A percentile compares a stretch with the other conserved stretches of the same genome.
Evolutionary conservation across 768 basidiomycete genomes (phyloP).

Genomic region (Lentinula sp.): DNA sequence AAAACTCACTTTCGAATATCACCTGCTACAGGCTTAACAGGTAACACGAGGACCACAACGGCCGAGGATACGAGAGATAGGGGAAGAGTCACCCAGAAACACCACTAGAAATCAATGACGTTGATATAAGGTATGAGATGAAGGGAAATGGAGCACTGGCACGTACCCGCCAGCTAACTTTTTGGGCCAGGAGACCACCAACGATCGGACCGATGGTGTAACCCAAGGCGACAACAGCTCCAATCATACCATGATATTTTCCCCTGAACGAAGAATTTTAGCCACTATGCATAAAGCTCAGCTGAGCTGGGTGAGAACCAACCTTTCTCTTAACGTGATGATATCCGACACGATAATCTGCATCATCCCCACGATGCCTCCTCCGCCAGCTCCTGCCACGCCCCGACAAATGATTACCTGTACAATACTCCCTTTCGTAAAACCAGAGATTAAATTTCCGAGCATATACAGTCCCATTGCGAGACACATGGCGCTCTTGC

Average conservation of each 20-base stretch:
- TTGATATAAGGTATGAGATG: neutral
- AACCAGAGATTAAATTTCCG: constrained; percentile 59
- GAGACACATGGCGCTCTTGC: constrained; percentile 49
- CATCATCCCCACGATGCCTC: constrained; percentile 61
- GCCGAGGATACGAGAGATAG: constrained; percentile 45
- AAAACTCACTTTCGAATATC: constrained; percentile 39
- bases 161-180: constrained; percentile 52
- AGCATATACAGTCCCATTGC: constrained; percentile 58
- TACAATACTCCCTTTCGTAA: constrained; percentile 50
- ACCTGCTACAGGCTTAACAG: constrained; percentile 61
- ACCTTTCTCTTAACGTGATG: constrained; percentile 66
- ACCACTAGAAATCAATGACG: constrained; percentile 42
- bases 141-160: neutral
- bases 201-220: constrained; percentile 64
- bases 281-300: neutral
- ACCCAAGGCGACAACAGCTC: constrained; percentile 48
- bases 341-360: constrained; percentile 74
- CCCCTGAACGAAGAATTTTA: constrained; percentile 33
- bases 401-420: constrained; percentile 67
- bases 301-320: neutral
- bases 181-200: constrained; percentile 59
- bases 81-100: constrained; percentile 70
- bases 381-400: constrained; percentile 65
- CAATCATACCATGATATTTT: constrained; percentile 75
- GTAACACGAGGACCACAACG: constrained; percentile 59